These are phyloP conservation scores for Mycosarcoma mackinlayi DNA, from an alignment of 1,284 basidiomycete species.

Conservation along the genomic window DNA sequence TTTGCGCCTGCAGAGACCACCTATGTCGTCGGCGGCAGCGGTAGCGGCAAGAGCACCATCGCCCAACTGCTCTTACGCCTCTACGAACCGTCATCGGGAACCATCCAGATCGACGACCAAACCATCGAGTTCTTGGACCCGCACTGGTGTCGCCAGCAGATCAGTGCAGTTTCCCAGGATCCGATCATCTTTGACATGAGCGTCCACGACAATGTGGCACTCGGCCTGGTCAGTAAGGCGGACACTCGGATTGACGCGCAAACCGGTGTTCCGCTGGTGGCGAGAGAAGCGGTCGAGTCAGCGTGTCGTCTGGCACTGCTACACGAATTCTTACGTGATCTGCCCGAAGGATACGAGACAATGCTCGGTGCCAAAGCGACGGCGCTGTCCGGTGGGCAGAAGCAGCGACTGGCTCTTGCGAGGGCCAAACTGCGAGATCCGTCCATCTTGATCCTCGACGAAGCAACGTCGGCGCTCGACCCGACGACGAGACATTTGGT, in stretches of 20 bases:
- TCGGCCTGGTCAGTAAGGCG: slow-evolving; percentile 72
- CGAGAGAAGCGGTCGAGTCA: slow-evolving; percentile 77
- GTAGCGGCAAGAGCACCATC: slow-evolving; percentile 92
- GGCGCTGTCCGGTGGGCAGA: slow-evolving; percentile 89
- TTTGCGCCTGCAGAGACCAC: slow-evolving; percentile 87
- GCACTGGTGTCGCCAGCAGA: slow-evolving; percentile 78
- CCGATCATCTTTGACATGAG: slow-evolving; percentile 83
- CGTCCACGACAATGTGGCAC: slow-evolving; percentile 88
- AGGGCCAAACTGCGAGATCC: slow-evolving; percentile 87
- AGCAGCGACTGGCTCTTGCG: slow-evolving; percentile 90
- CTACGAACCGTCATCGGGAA: slow-evolving; percentile 72
- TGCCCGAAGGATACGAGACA: slow-evolving; percentile 91
- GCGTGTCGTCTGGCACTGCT: slow-evolving; percentile 87
- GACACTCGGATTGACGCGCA: neutral
- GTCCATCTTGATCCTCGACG: slow-evolving; percentile 90
- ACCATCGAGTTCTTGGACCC: slow-evolving; percentile 78
- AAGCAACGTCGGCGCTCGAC: slow-evolving; percentile 95
- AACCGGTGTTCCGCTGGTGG: slow-evolving; percentile 44
- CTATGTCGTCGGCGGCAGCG: slow-evolving; percentile 90
- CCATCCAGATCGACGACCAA: slow-evolving; percentile 83
- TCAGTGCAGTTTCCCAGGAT: slow-evolving; percentile 82
- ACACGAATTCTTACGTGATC: slow-evolving; percentile 83
- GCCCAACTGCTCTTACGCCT: slow-evolving; percentile 83
- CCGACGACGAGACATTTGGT: slow-evolving; percentile 86
- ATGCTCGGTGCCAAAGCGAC: slow-evolving; percentile 77